These are phyloP conservation scores for Kentomonas sorsogonicus DNA, from an alignment of 208 protist genomes.

Conservation along the genomic window DNA sequence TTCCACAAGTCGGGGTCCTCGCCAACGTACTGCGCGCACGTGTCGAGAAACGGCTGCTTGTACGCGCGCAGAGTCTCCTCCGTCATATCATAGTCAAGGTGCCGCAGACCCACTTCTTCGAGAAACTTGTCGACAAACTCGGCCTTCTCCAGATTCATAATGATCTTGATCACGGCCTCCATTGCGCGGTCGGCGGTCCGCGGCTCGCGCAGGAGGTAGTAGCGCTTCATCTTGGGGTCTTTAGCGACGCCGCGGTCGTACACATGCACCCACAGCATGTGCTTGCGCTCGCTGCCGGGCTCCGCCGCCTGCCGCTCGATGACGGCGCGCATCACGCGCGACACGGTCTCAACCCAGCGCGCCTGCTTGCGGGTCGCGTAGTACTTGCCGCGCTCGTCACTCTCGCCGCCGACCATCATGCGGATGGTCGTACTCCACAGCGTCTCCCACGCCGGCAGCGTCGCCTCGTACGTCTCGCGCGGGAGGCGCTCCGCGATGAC, in stretches of 20 bases:
- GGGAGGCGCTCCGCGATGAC: slow-evolving; percentile 1
- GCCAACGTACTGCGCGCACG: neutral
- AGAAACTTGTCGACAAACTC: neutral
- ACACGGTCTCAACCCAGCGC: no score
- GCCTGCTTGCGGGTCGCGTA: no score
- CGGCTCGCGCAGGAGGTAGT: slow-evolving; percentile 6
- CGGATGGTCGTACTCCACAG: neutral
- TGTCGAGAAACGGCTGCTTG: slow-evolving; percentile 11
- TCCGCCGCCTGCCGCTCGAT: neutral
- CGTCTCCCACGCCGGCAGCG: slow-evolving; percentile 2
- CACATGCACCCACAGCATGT: no score
- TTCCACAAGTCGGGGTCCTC: neutral
- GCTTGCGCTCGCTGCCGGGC: neutral
- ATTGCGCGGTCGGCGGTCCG: slow-evolving; percentile 3
- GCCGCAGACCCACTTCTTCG: neutral
- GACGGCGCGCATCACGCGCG: no score
- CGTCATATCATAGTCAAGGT: slow-evolving; percentile 5
- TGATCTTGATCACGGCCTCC: neutral
- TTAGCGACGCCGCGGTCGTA: neutral
- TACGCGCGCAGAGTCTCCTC: slow-evolving; percentile 1
- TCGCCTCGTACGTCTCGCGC: neutral
- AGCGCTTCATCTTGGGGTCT: slow-evolving; percentile 9
- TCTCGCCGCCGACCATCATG: no score
- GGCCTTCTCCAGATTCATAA: neutral
- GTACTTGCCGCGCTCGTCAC: no score